Percentiles rank a stretch among this genome's conserved stretches.
Evolutionary conservation across 331 rosid genomes (phyloP).

Genomic region (Pyracantha coccinea): DNA sequence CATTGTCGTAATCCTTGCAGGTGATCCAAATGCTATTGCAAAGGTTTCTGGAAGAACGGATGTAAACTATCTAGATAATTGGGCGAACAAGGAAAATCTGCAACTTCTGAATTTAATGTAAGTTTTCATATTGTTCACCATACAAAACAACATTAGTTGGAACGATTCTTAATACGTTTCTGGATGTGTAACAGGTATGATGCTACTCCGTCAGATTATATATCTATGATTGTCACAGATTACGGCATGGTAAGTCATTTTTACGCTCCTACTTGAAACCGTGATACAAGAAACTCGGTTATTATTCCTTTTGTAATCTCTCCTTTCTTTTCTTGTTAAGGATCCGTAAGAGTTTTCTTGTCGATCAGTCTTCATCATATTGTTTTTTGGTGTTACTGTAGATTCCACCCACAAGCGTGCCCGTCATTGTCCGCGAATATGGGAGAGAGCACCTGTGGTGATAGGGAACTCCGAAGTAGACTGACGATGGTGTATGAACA

Average conservation of each 20-base stretch:
- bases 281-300: not conserved
- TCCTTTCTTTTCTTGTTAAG: not conserved
- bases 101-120: slow-evolving; percentile 74
- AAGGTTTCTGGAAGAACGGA: slow-evolving; percentile 59
- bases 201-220: slow-evolving; percentile 72
- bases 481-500: not conserved
- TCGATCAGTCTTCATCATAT: not conserved
- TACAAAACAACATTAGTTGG: not conserved
- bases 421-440: slow-evolving; percentile 62
- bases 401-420: slow-evolving; percentile 73
- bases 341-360: not conserved
- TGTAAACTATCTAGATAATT: slow-evolving; percentile 42
- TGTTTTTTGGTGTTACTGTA: slow-evolving; percentile 7
- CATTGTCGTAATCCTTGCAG: slow-evolving; percentile 30
- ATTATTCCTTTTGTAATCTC: not conserved
- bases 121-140: not conserved
- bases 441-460: slow-evolving; percentile 43
- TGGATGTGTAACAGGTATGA: slow-evolving; percentile 49
- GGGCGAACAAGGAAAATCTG: slow-evolving; percentile 45
- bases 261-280: not conserved
- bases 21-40: slow-evolving; percentile 59
- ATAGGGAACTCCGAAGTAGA: slow-evolving; percentile 10
- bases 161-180: slow-evolving; percentile 1
- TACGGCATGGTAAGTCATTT: slow-evolving; percentile 74
- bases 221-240: slow-evolving; percentile 77